Evolutionary conservation across 148 eudicot genomes (phyloP).

Genomic region (Rhododendron ovatum): DNA sequence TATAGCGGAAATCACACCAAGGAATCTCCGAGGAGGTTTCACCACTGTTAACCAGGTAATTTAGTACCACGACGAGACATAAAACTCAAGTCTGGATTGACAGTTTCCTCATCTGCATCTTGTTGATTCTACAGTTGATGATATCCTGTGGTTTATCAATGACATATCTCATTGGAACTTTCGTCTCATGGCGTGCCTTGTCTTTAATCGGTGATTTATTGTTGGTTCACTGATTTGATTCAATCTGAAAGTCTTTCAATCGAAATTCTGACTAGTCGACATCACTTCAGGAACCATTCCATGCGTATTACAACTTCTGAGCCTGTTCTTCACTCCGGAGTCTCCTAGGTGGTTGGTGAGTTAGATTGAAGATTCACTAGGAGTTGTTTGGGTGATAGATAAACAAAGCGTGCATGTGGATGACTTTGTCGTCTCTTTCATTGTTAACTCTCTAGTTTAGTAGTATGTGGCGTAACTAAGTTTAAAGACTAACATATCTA

Average conservation of each 20-base stretch:
- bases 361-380: neutral
- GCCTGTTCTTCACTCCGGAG: conserved; percentile 65
- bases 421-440: neutral
- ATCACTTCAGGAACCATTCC: conserved; percentile 52
- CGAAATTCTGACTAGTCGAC: neutral
- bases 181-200: conserved; percentile 56
- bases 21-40: conserved; percentile 70
- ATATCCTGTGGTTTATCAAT: conserved; percentile 53
- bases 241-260: neutral
- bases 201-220: conserved; percentile 43
- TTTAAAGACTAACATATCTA: neutral
- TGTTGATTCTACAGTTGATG: conserved; percentile 50
- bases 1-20: conserved; percentile 86
- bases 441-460: neutral
- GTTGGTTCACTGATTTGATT: neutral
- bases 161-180: conserved; percentile 51
- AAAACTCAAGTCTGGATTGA: neutral
- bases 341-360: conserved; percentile 86
- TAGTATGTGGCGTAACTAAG: neutral
- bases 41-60: conserved; percentile 71
- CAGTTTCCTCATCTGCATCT: neutral
- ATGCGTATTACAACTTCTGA: conserved; percentile 45
- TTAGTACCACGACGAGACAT: neutral
- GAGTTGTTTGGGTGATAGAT: neutral
- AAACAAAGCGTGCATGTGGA: no score